Conservation (phyloP, 2,329 filamentous ascomycete species). For the Colletotrichum horii region DNA sequence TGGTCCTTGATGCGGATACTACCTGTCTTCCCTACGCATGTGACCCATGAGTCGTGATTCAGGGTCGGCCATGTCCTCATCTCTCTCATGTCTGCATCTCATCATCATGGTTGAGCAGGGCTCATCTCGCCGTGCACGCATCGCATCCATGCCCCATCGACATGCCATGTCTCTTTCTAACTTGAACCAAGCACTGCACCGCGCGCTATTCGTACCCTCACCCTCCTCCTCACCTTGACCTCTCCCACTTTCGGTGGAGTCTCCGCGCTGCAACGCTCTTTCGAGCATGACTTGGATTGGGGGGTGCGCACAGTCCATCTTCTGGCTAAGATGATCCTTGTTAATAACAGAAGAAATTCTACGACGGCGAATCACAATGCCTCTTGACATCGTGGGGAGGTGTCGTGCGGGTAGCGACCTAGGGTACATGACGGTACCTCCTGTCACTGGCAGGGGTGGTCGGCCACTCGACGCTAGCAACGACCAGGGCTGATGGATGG, state of each 20-base stretch:
- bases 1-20: background rate
- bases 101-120: background rate
- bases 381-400: background rate
- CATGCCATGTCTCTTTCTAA: background rate
- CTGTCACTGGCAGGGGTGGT: background rate
- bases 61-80: background rate
- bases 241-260: background rate
- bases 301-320: slow-evolving; percentile 12
- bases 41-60: slow-evolving; percentile 10
- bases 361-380: slow-evolving; percentile 7
- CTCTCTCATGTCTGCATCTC: slow-evolving; percentile 10
- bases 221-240: background rate
- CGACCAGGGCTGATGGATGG: slow-evolving; percentile 16
- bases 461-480: slow-evolving; percentile 11
- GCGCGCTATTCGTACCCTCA: background rate
- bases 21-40: background rate
- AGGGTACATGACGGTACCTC: slow-evolving; percentile 7
- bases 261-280: slow-evolving; percentile 9
- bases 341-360: slow-evolving; percentile 4
- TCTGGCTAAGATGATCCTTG: background rate
- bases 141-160: background rate
- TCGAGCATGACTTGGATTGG: slow-evolving; percentile 6
- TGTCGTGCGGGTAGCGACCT: background rate
- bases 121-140: background rate
- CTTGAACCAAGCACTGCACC: background rate